These are phyloP conservation scores for Nicotiana tomentosiformis DNA, from an alignment of 257 asterid genomes.

Conservation along the genomic window DNA sequence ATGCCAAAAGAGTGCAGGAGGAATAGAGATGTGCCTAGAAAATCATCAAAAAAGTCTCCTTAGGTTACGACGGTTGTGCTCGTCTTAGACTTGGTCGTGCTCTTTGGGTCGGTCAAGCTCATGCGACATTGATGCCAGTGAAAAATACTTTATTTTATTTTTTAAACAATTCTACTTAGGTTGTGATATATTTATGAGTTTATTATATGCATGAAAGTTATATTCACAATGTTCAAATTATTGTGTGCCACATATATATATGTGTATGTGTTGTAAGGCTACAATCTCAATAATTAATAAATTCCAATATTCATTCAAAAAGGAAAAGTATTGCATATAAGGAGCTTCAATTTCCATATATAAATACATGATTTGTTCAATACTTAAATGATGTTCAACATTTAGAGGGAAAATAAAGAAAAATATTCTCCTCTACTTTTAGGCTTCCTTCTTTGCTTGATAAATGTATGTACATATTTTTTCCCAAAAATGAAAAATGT, in stretches of 20 bases:
- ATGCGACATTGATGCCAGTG: too few species aligned
- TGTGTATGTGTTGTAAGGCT: not conserved
- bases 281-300: not conserved
- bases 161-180: too few species aligned
- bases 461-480: too few species aligned
- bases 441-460: too few species aligned
- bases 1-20: slow-evolving; percentile 54
- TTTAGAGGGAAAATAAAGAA: too few species aligned
- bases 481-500: too few species aligned
- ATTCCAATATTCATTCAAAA: not conserved
- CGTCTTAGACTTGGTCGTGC: too few species aligned
- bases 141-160: too few species aligned
- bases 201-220: not conserved
- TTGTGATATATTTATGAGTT: not conserved
- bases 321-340: too few species aligned
- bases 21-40: slow-evolving; percentile 40
- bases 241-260: not conserved
- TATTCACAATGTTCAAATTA: not conserved
- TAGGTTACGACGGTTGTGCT: not conserved
- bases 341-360: too few species aligned
- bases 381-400: not conserved
- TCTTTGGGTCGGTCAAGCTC: too few species aligned
- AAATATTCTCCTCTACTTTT: too few species aligned
- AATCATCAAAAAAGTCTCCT: not conserved
- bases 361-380: not conserved